Conservation (phyloP, 2,329 filamentous ascomycete species). For the Elsinoe necatrix region DNA sequence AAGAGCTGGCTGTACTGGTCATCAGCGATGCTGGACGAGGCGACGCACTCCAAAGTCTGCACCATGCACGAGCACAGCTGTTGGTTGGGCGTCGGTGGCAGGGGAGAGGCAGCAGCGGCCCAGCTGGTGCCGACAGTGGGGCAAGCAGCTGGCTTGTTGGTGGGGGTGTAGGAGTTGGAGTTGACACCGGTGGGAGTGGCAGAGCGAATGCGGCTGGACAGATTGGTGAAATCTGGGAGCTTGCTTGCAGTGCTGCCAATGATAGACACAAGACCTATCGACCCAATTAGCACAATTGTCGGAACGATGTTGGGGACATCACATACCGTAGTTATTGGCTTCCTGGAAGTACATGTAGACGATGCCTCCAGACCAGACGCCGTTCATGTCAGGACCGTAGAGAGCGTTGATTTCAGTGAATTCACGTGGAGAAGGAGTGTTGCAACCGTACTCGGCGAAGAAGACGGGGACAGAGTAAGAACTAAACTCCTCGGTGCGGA, state of each 20-base stretch:
- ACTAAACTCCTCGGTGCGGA: slow-evolving; percentile 76
- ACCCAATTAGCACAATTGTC: slow-evolving; percentile 17
- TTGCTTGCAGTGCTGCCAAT: slow-evolving; percentile 53
- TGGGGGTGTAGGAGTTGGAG: slow-evolving; percentile 60
- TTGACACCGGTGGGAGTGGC: slow-evolving; percentile 59
- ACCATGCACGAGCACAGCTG: slow-evolving; percentile 81
- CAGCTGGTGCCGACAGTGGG: slow-evolving; percentile 58
- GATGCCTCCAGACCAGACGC: slow-evolving; percentile 88
- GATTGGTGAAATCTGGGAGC: slow-evolving; percentile 64
- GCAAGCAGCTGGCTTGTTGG: slow-evolving; percentile 63
- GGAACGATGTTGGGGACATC: slow-evolving; percentile 16
- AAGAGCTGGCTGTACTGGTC: slow-evolving; percentile 63
- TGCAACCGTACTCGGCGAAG: slow-evolving; percentile 99
- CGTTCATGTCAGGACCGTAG: slow-evolving; percentile 71
- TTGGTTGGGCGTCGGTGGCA: slow-evolving; percentile 75
- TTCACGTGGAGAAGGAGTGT: slow-evolving; percentile 59
- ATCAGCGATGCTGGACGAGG: slow-evolving; percentile 48
- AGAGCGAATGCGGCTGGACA: slow-evolving; percentile 61
- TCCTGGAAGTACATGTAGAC: slow-evolving; percentile 99
- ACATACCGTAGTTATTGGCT: slow-evolving; percentile 71
- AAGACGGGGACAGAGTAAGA: slow-evolving; percentile 91
- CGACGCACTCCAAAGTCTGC: slow-evolving; percentile 61
- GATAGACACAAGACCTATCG: slow-evolving; percentile 56
- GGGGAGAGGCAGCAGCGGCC: slow-evolving; percentile 55
- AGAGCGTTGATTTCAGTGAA: slow-evolving; percentile 82